Percentiles rank a stretch among this genome's conserved stretches.
Conservation (phyloP, 495 filamentous ascomycete genomes). For the Rhypophila decipiens region DNA sequence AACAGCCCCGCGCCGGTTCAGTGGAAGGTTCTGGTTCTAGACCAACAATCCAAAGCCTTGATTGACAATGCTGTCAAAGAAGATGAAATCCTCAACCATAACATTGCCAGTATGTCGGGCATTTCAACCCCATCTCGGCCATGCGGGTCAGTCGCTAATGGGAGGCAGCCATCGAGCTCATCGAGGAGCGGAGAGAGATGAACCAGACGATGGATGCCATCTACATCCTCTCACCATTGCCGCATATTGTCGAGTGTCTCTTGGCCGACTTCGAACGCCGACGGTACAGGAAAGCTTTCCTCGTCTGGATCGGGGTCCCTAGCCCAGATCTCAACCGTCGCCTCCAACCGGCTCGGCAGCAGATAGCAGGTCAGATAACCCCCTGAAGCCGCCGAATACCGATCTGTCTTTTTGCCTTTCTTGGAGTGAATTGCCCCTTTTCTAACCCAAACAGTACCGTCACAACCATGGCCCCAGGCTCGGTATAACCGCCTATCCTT, state of each 20-base stretch:
- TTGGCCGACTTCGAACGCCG: slow-evolving; percentile 82
- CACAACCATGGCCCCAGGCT: no score
- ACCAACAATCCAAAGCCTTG: slow-evolving; percentile 70
- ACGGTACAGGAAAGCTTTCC: slow-evolving; percentile 63
- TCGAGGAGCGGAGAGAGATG: slow-evolving; percentile 71
- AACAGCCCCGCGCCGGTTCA: slow-evolving; percentile 26
- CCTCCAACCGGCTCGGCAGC: slow-evolving; percentile 54
- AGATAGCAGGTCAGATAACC: slow-evolving; percentile 48
- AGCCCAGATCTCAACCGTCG: slow-evolving; percentile 34
- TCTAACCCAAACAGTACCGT: no score
- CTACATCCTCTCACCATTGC: slow-evolving; percentile 78
- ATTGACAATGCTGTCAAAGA: slow-evolving; percentile 84
- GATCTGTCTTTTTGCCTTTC: no score
- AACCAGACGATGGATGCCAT: slow-evolving; percentile 90
- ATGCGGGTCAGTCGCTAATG: slow-evolving; percentile 14
- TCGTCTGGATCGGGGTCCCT: slow-evolving; percentile 73
- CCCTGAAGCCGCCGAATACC: no score
- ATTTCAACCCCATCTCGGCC: neutral
- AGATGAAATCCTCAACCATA: slow-evolving; percentile 91
- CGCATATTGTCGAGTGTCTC: slow-evolving; percentile 86
- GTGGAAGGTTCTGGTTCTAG: slow-evolving; percentile 95
- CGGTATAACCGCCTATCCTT: neutral
- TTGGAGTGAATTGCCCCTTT: no score
- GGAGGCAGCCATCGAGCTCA: slow-evolving; percentile 74
- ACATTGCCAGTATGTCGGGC: slow-evolving; percentile 74